phyloP scores from a whole-genome alignment of 2,329 filamentous ascomycete genomes.

The Cercospora brassicicola region DNA sequence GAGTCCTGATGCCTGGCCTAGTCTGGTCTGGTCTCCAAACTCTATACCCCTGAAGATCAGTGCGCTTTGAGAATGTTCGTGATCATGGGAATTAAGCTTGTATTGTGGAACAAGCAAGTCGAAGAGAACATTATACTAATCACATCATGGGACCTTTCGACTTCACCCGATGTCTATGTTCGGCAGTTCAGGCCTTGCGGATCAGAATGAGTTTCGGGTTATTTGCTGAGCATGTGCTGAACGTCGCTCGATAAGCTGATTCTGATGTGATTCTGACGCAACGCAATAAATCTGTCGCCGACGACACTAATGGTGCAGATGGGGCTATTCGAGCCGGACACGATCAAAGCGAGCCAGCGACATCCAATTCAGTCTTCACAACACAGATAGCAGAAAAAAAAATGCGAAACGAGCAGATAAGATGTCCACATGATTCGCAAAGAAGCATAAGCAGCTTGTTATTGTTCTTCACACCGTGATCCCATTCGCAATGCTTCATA shows the following conservation, averaged over 20 bases:
- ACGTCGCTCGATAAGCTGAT: too few relatives aligned
- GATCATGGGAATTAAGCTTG: background rate
- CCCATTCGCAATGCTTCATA: conserved; percentile 22
- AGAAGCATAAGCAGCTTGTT: background rate
- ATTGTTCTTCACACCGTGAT: background rate
- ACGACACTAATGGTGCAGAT: too few relatives aligned
- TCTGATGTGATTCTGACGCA: too few relatives aligned
- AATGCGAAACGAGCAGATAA: too few relatives aligned
- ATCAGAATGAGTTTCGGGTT: background rate
- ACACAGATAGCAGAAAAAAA: too few relatives aligned
- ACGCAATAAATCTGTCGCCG: too few relatives aligned
- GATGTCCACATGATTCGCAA: background rate
- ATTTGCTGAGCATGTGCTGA: too few relatives aligned
- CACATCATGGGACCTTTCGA: background rate
- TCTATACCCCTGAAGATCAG: background rate
- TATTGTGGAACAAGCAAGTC: background rate
- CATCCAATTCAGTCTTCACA: too few relatives aligned
- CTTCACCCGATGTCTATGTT: background rate
- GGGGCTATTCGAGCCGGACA: too few relatives aligned
- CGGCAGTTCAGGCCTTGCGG: background rate
- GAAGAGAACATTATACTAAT: background rate
- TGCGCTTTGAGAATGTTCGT: background rate
- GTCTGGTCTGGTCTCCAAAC: background rate
- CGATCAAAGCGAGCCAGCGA: too few relatives aligned
- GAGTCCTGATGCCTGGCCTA: background rate